Conservation (phyloP, 2,329 filamentous ascomycete species). For the Thelonectria blattea region DNA sequence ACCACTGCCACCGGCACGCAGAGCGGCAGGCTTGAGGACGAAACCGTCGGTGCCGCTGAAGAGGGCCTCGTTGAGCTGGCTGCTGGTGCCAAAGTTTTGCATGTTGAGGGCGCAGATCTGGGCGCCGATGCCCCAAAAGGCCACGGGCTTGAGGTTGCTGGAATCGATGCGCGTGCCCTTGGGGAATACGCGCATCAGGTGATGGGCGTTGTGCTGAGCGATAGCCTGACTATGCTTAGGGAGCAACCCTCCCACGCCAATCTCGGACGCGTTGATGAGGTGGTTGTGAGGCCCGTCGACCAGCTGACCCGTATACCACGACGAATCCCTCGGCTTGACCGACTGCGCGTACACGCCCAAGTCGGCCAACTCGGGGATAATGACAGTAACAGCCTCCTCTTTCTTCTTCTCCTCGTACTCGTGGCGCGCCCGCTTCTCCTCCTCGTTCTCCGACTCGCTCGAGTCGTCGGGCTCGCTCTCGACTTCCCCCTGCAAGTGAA, state of each 20-base stretch:
- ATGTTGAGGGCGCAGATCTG: slow-evolving; percentile 75
- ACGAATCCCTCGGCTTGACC: slow-evolving; percentile 69
- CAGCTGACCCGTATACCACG: slow-evolving; percentile 64
- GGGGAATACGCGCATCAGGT: slow-evolving; percentile 74
- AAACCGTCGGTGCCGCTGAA: slow-evolving; percentile 70
- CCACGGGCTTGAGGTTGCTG: slow-evolving; percentile 65
- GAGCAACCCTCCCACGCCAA: slow-evolving; percentile 59
- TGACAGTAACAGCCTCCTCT: slow-evolving; percentile 54
- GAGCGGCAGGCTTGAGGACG: slow-evolving; percentile 66
- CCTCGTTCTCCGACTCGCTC: slow-evolving; percentile 49
- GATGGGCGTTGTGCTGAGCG: slow-evolving; percentile 64
- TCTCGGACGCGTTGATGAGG: slow-evolving; percentile 73
- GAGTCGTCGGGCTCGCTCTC: slow-evolving; percentile 44
- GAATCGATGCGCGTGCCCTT: slow-evolving; percentile 73
- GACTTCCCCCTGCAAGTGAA: slow-evolving; percentile 62
- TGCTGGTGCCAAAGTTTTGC: slow-evolving; percentile 69
- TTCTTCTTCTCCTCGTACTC: slow-evolving; percentile 63
- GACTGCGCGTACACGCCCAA: slow-evolving; percentile 74
- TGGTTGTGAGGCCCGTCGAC: slow-evolving; percentile 68
- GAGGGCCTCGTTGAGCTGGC: slow-evolving; percentile 72
- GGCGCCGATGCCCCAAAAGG: slow-evolving; percentile 71
- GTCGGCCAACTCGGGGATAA: slow-evolving; percentile 69
- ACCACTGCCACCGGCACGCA: slow-evolving; percentile 62
- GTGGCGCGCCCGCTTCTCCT: slow-evolving; percentile 53
- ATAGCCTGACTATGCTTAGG: slow-evolving; percentile 55